Evolutionary conservation across 306 rosid genomes (phyloP).

Genomic region (Carpinus viminea): DNA sequence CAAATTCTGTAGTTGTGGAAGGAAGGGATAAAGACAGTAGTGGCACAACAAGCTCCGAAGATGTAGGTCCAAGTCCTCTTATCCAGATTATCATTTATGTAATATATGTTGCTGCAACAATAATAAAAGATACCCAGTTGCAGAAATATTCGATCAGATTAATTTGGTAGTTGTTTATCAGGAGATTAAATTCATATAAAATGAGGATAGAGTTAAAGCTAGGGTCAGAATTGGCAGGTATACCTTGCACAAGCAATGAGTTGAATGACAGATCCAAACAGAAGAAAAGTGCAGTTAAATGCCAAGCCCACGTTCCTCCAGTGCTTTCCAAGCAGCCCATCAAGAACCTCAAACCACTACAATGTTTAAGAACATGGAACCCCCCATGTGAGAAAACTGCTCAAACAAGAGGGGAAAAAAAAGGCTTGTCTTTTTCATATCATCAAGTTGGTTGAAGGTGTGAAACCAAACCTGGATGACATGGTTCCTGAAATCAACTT

Average conservation of each 20-base stretch:
- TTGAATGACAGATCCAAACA: conserved; percentile 99
- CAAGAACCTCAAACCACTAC: conserved; percentile 99
- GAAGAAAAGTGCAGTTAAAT: conserved; percentile 95
- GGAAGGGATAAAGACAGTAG: conserved; percentile 97
- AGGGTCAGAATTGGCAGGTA: conserved; percentile 29
- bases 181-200: background rate
- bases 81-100: conserved; percentile 95
- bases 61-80: conserved; percentile 99
- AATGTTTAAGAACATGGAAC: background rate
- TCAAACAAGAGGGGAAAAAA: background rate
- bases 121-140: background rate
- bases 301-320: conserved; percentile 99
- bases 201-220: conserved; percentile 26
- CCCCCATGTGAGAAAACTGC: conserved; percentile 32
- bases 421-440: too few relatives aligned
- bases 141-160: background rate
- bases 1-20: conserved; percentile 96
- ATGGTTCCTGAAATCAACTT: conserved; percentile 92
- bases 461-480: conserved; percentile 67
- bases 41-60: conserved; percentile 99
- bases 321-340: conserved; percentile 91
- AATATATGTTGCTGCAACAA: conserved; percentile 82
- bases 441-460: background rate
- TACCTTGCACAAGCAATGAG: conserved; percentile 99
- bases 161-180: background rate